Conservation (phyloP, 208 protist genomes). For the Kentomonas sorsogonicus region DNA sequence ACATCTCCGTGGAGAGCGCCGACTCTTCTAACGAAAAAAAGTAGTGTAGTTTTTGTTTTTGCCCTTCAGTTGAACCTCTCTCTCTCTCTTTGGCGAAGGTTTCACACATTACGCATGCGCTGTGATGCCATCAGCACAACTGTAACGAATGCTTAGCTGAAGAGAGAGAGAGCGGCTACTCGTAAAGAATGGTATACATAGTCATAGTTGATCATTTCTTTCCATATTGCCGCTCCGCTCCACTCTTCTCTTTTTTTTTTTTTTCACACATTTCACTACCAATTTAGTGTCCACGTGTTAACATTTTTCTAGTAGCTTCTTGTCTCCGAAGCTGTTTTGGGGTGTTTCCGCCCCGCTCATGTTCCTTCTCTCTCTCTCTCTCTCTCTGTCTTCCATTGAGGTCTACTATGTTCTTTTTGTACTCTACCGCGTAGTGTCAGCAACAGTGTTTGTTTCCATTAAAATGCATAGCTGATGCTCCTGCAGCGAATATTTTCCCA, state of each 20-base stretch:
- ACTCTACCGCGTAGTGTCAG: too few relatives aligned
- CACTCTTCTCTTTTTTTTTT: conserved; percentile 4
- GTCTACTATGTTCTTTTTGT: too few relatives aligned
- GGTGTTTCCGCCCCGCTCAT: too few relatives aligned
- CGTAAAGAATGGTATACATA: background rate
- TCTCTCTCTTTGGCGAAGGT: conserved; percentile 15
- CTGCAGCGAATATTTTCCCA: too few relatives aligned
- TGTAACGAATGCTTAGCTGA: background rate
- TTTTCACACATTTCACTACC: background rate
- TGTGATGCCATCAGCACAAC: too few relatives aligned
- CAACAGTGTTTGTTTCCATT: too few relatives aligned
- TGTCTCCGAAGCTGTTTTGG: too few relatives aligned
- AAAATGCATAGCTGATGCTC: too few relatives aligned
- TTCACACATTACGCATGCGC: too few relatives aligned
- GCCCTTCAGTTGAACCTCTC: conserved; percentile 13
- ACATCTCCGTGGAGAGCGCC: conserved; percentile 41
- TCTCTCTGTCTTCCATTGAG: conserved; percentile 2
- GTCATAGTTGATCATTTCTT: background rate
- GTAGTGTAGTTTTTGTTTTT: conserved; percentile 12
- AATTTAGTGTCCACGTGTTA: too few relatives aligned
- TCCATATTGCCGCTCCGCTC: background rate
- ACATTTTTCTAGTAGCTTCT: too few relatives aligned
- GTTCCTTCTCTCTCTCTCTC: too few relatives aligned
- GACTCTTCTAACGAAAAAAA: conserved; percentile 7
- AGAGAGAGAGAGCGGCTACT: background rate